Evolutionary conservation across 306 rosid species (phyloP).

Genomic region (Purshia tridentata): DNA sequence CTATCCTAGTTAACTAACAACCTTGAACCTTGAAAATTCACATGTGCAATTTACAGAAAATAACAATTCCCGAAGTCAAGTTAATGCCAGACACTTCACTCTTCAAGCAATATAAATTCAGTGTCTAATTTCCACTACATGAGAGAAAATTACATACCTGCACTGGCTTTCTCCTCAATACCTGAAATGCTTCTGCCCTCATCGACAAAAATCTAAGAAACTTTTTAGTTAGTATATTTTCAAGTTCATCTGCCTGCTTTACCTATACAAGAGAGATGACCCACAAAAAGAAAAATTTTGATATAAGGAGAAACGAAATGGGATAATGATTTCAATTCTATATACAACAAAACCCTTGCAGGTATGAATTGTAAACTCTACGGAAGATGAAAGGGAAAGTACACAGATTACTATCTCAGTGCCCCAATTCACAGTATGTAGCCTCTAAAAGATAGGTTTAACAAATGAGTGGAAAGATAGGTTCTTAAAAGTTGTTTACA

Average conservation of each 20-base stretch:
- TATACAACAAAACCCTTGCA: not conserved
- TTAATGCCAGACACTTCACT: not conserved
- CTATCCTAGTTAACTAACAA: not conserved
- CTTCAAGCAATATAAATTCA: not conserved
- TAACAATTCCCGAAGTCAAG: not conserved
- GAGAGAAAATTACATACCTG: slow-evolving; percentile 52
- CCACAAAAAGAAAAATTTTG: not conserved
- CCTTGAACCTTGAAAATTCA: not conserved
- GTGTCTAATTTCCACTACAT: not conserved
- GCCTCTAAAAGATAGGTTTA: not conserved
- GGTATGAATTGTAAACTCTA: not conserved
- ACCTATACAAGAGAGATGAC: slow-evolving; percentile 54
- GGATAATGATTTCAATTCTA: not conserved
- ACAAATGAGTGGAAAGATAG: not conserved
- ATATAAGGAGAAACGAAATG: slow-evolving; percentile 8
- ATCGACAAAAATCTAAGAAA: slow-evolving; percentile 93
- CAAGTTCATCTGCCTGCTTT: slow-evolving; percentile 97
- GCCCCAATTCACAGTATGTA: not conserved
- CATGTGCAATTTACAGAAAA: too few species aligned
- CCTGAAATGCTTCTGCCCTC: slow-evolving; percentile 99
- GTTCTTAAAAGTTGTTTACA: not conserved
- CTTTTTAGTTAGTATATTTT: slow-evolving; percentile 89
- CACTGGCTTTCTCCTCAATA: slow-evolving; percentile 87
- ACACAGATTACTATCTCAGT: not conserved
- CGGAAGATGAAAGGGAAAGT: not conserved